Evolutionary conservation across 441 rosid genomes (phyloP).

Genomic region (Eruca vesicaria): DNA sequence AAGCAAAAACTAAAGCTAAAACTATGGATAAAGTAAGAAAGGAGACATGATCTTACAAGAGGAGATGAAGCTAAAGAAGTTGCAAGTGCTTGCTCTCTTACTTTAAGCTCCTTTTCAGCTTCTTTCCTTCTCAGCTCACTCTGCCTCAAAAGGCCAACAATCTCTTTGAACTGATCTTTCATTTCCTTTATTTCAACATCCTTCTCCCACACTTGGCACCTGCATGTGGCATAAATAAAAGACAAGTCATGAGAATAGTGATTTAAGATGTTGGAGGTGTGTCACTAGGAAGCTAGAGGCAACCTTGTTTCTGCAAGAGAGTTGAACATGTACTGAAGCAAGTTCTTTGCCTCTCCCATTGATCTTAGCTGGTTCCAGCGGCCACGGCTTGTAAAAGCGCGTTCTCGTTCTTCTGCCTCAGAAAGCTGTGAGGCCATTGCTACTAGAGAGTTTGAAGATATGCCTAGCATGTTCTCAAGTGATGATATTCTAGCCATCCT

Average conservation of each 20-base stretch:
- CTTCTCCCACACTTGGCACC: constrained; percentile 95
- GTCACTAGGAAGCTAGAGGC: not conserved
- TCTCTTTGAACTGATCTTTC: constrained; percentile 94
- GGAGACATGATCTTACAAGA: constrained; percentile 44
- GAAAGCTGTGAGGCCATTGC: constrained; percentile 99
- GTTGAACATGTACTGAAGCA: constrained; percentile 94
- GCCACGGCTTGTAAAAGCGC: constrained; percentile 82
- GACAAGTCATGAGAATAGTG: not conserved
- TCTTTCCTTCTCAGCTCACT: constrained; percentile 84
- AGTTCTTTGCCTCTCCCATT: constrained; percentile 97
- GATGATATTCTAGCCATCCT: constrained; percentile 84
- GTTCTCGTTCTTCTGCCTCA: constrained; percentile 97
- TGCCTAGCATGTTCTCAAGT: constrained; percentile 87
- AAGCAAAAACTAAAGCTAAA: not conserved
- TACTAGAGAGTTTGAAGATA: constrained; percentile 92
- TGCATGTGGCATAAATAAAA: constrained; percentile 31
- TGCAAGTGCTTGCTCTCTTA: constrained; percentile 75
- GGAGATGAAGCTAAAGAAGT: constrained; percentile 68
- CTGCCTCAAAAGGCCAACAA: constrained; percentile 67
- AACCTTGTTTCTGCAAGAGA: constrained; percentile 92
- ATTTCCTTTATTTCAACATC: constrained; percentile 85
- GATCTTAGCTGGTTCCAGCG: constrained; percentile 98
- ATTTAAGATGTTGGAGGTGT: not conserved
- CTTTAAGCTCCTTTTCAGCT: constrained; percentile 76
- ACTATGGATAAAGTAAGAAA: constrained; percentile 19